phyloP scores from a whole-genome alignment of 495 filamentous ascomycete genomes.

The Daldinia bambusicola region DNA sequence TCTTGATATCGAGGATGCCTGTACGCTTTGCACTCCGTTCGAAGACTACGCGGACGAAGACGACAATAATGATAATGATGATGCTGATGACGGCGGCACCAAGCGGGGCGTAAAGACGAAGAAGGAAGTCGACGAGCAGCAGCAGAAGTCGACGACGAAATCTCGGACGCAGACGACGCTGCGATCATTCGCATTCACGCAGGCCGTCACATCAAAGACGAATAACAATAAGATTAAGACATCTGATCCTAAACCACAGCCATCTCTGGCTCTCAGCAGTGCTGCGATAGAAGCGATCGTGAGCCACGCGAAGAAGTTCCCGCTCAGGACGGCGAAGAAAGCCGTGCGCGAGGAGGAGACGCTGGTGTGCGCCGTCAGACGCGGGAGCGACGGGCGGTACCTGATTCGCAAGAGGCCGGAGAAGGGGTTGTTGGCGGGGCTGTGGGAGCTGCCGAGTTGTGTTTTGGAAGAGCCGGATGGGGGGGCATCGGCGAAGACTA shows the following conservation, averaged over 20 bases:
- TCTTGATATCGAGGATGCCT: constrained; percentile 56
- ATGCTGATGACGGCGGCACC: neutral
- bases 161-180: constrained; percentile 36
- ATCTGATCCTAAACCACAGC: neutral
- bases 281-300: constrained; percentile 45
- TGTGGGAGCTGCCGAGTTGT: constrained; percentile 61
- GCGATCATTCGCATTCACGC: constrained; percentile 49
- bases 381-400: constrained; percentile 49
- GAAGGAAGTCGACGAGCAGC: constrained; percentile 9
- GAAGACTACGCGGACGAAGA: constrained; percentile 40
- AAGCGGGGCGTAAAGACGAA: neutral
- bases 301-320: constrained; percentile 55
- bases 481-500: constrained; percentile 34
- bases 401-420: constrained; percentile 55
- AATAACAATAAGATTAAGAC: neutral
- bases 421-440: constrained; percentile 56
- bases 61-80: constrained; percentile 7
- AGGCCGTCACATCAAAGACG: constrained; percentile 3
- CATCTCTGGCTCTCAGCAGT: constrained; percentile 17
- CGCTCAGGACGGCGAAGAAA: constrained; percentile 54
- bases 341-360: constrained; percentile 56
- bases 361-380: constrained; percentile 56
- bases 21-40: constrained; percentile 52
- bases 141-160: constrained; percentile 25
- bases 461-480: constrained; percentile 40